A percentile compares a stretch with the other conserved stretches of the same genome.
Evolutionary conservation across 2,329 filamentous ascomycete species (phyloP).

Genomic region (Pseudogymnoascus sp.): DNA sequence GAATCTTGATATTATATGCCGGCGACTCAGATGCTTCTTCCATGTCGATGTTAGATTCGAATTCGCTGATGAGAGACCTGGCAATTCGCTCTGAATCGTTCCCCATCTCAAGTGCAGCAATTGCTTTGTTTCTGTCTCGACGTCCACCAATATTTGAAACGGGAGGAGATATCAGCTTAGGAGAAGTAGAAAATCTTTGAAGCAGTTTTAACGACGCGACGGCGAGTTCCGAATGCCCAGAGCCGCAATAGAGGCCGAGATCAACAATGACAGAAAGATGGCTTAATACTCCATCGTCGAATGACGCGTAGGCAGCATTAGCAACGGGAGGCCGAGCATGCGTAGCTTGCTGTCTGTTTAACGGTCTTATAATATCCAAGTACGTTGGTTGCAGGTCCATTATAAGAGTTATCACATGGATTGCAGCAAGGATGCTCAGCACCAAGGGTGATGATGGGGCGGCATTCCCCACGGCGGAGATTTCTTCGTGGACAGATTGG

Average conservation of each 20-base stretch:
- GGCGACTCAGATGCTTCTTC: conserved; percentile 62
- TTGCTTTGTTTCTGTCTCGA: conserved; percentile 70
- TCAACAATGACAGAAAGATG: conserved; percentile 73
- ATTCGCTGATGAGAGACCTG: conserved; percentile 61
- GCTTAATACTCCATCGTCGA: conserved; percentile 84
- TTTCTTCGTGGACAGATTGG: conserved; percentile 68
- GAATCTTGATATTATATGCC: conserved; percentile 73
- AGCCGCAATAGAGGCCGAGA: conserved; percentile 78
- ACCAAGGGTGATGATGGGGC: conserved; percentile 74
- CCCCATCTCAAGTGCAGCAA: conserved; percentile 79
- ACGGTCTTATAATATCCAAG: conserved; percentile 75
- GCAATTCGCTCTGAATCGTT: conserved; percentile 75
- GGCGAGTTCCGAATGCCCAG: conserved; percentile 73
- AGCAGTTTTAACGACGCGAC: conserved; percentile 74
- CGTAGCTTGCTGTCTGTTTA: conserved; percentile 60
- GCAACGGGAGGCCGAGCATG: conserved; percentile 56
- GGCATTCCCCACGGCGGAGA: conserved; percentile 63
- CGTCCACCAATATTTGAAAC: conserved; percentile 52
- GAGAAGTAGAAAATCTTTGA: conserved; percentile 78
- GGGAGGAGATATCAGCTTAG: conserved; percentile 62
- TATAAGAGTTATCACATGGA: conserved; percentile 76
- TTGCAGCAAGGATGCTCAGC: conserved; percentile 66
- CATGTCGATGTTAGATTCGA: conserved; percentile 64
- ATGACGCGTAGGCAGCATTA: conserved; percentile 72
- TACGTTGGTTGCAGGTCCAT: conserved; percentile 88